These are phyloP conservation scores for Paracoccidioides brasiliensis DNA, from an alignment of 2,329 filamentous ascomycete genomes.

Conservation along the genomic window DNA sequence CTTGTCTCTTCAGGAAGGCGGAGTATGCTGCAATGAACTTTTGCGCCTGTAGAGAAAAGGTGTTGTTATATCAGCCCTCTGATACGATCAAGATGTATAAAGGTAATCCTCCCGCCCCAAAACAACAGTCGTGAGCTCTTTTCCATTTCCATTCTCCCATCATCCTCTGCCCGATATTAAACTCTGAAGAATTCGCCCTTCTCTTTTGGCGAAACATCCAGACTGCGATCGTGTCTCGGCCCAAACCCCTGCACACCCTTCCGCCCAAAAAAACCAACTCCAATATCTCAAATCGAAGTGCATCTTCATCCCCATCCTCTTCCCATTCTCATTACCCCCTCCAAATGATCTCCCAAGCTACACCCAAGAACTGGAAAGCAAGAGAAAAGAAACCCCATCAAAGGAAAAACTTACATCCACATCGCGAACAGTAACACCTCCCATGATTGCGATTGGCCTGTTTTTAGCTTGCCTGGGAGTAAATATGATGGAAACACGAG, in stretches of 20 bases:
- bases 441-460: slow-evolving; percentile 44
- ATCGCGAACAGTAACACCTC: slow-evolving; percentile 55
- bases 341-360: background rate
- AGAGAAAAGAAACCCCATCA: no score
- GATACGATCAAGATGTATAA: background rate
- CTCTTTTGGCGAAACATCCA: background rate
- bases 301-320: background rate
- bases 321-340: background rate
- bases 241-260: background rate
- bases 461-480: slow-evolving; percentile 3
- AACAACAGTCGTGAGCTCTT: background rate
- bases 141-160: background rate
- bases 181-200: background rate
- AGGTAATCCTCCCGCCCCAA: background rate
- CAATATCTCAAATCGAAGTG: background rate
- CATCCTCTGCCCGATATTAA: background rate
- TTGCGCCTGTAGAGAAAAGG: slow-evolving; percentile 38
- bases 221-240: background rate
- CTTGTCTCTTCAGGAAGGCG: slow-evolving; percentile 58
- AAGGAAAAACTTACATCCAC: slow-evolving; percentile 41
- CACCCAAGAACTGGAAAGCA: background rate
- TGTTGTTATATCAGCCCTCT: slow-evolving; percentile 4
- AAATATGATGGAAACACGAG: slow-evolving; percentile 18
- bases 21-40: slow-evolving; percentile 58
- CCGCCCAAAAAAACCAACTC: background rate